phyloP scores from a whole-genome alignment of 2,329 filamentous ascomycete genomes.

The Blastomyces silverae region DNA sequence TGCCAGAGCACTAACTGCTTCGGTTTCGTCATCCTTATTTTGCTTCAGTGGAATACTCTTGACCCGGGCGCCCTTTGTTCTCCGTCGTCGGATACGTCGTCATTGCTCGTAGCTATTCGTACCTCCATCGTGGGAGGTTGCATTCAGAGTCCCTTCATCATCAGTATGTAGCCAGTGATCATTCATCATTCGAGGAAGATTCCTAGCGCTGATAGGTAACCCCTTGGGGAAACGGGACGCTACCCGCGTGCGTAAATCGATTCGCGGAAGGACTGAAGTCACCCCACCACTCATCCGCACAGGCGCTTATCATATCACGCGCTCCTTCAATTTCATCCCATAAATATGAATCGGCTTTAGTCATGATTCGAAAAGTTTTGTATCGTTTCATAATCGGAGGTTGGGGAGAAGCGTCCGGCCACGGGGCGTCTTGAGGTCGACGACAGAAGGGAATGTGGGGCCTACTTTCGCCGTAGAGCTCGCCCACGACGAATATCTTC shows the following conservation, averaged over 20 bases:
- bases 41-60: background rate
- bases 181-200: background rate
- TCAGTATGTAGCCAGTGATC: background rate
- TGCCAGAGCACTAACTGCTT: background rate
- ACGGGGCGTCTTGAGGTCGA: background rate
- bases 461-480: background rate
- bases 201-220: background rate
- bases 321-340: background rate
- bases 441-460: slow-evolving; percentile 1
- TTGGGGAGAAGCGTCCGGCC: background rate
- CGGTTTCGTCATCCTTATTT: background rate
- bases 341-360: background rate
- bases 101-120: background rate
- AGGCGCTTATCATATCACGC: background rate
- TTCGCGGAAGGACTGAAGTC: background rate
- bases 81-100: background rate
- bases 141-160: background rate
- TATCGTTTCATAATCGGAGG: background rate
- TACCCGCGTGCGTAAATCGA: background rate
- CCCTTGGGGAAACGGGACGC: background rate
- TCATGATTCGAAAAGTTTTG: background rate
- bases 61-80: background rate
- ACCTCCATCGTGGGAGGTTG: background rate
- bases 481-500: slow-evolving; percentile 1
- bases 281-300: background rate